phyloP scores from a whole-genome alignment of 2,329 filamentous ascomycete species.

The Botryotinia convoluta region DNA sequence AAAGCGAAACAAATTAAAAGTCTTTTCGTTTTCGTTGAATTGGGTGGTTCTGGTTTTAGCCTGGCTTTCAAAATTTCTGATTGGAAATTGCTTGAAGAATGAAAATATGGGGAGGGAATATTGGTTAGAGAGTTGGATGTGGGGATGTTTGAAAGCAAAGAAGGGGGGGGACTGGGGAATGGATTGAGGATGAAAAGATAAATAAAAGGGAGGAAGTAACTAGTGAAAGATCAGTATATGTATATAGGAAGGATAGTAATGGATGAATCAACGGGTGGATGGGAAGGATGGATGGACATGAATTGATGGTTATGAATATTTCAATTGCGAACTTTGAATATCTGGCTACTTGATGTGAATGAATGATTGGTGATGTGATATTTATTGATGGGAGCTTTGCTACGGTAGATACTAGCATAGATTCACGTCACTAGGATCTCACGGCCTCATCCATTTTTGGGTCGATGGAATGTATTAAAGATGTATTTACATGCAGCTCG shows the following conservation, averaged over 20 bases:
- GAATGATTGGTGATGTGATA: neutral
- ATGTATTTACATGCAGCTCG: neutral
- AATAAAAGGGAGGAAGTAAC: neutral
- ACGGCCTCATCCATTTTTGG: neutral
- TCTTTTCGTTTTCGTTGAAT: conserved; percentile 4
- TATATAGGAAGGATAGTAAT: conserved; percentile 13
- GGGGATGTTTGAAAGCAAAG: neutral
- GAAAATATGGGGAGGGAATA: neutral
- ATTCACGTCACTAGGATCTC: neutral
- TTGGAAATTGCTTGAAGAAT: conserved; percentile 5
- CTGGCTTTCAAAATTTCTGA: conserved; percentile 7
- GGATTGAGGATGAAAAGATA: neutral
- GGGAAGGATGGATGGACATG: neutral
- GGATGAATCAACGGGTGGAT: neutral
- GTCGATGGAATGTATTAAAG: neutral
- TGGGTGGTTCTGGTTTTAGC: conserved; percentile 4
- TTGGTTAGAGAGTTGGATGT: neutral
- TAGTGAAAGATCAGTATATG: neutral
- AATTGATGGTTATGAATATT: conserved; percentile 13
- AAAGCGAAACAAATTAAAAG: neutral
- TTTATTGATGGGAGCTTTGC: neutral
- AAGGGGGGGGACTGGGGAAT: neutral
- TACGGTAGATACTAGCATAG: neutral
- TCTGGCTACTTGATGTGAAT: neutral
- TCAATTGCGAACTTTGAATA: neutral